Conservation (phyloP, 192 early-diverging fungal species). For the Umbelopsis sp. region DNA sequence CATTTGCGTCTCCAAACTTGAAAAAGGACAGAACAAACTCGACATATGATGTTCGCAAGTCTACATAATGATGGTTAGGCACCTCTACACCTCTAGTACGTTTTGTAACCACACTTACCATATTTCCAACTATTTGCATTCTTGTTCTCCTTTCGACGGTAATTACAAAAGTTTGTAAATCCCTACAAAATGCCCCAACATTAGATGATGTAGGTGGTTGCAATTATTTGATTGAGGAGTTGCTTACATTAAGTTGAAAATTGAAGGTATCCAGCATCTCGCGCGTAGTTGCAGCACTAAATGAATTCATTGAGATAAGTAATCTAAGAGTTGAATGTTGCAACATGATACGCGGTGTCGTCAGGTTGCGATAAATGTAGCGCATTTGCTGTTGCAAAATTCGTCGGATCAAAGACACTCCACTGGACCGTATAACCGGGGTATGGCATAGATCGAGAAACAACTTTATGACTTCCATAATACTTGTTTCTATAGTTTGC, state of each 20-base stretch:
- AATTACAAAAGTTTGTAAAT: slow-evolving; percentile 31
- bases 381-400: slow-evolving; percentile 71
- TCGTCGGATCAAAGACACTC: slow-evolving; percentile 54
- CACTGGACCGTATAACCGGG: slow-evolving; percentile 32
- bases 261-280: slow-evolving; percentile 76
- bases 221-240: too few species aligned
- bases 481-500: slow-evolving; percentile 54
- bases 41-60: slow-evolving; percentile 72
- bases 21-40: slow-evolving; percentile 81
- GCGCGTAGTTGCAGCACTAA: slow-evolving; percentile 54
- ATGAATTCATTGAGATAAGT: slow-evolving; percentile 62
- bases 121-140: slow-evolving; percentile 28
- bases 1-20: slow-evolving; percentile 60
- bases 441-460: slow-evolving; percentile 30
- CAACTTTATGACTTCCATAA: slow-evolving; percentile 59
- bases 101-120: slow-evolving; percentile 12
- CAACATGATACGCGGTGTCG: slow-evolving; percentile 55
- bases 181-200: slow-evolving; percentile 21
- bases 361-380: slow-evolving; percentile 61
- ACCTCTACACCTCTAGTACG: background rate
- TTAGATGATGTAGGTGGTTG: slow-evolving; percentile 1
- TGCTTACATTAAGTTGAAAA: slow-evolving; percentile 63
- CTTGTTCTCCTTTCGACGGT: slow-evolving; percentile 30
- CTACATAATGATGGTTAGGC: slow-evolving; percentile 29
- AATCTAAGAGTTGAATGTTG: slow-evolving; percentile 65